Evolutionary conservation across 2,329 filamentous ascomycete genomes (phyloP), one percentile per base, ranked within the genome.

Genomic region (Xylariaceae sp.): DNA sequence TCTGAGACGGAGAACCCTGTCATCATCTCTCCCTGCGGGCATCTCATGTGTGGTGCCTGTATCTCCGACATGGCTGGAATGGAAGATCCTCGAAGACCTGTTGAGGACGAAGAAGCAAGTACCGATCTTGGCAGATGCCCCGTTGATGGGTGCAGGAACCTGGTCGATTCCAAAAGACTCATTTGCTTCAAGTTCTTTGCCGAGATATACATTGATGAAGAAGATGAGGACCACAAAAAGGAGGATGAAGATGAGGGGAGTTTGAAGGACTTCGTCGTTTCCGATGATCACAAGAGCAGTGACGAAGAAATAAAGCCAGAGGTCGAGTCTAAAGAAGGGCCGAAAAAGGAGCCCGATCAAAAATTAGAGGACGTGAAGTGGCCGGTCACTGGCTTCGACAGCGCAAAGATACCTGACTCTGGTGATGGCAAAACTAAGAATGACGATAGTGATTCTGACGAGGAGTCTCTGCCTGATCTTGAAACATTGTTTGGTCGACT

Each of bases 1-100:
- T 44, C 48, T 14, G 34, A 16, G 0, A 58, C 53, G 1, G 27
- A 55, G 16, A 54, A 44, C 5, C 61, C 63, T 1, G 29, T 64
- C 16, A 54, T 64, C 32, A 50, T 63, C 19, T 53, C 52, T 38
- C 57, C 63, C 2, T 65, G 61, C 12, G 62, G 62, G 4, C 62
- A 64, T 36, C 38, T 52, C 19, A 34, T 64, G 6, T 65, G 63
- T 17, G 47, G 49, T 0, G 42, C 42, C 22, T 64, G 62, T 34
- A 62, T 63, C 40, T 55, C 57, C 2, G 53, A 44, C 6, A 47
- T 55, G 42, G 53, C 57, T 37, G 42, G 51, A 21, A 20, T 46
- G 6, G 43, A 17, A 33, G 42, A 52, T 14, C 32, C 47, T 11
- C 41, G 44, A 16, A 17, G 23, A 11, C 43, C 42, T n/a, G 11